phyloP scores from a whole-genome alignment of 2,329 filamentous ascomycete species.

The Fusarium sambucinum region DNA sequence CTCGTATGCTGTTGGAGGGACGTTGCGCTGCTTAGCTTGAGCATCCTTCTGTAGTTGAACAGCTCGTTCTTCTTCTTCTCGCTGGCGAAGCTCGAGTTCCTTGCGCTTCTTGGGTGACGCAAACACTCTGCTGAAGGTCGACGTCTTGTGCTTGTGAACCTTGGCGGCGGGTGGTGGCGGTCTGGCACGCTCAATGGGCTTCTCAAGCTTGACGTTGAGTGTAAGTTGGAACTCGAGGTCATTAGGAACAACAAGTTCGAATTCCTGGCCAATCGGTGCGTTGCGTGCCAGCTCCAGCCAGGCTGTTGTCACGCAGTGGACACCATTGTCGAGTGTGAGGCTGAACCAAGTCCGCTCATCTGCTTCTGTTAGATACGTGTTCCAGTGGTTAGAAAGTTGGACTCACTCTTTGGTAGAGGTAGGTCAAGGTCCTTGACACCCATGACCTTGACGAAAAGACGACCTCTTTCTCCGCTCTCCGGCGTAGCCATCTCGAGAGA shows the following conservation, averaged over 20 bases:
- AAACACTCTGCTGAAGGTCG: slow-evolving; percentile 91
- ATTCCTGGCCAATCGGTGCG: slow-evolving; percentile 96
- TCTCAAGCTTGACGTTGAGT: slow-evolving; percentile 92
- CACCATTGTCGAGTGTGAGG: slow-evolving; percentile 95
- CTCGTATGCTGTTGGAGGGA: slow-evolving; percentile 83
- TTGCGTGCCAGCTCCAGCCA: slow-evolving; percentile 93
- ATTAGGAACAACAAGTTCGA: slow-evolving; percentile 95
- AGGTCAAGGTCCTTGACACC: slow-evolving; percentile 96
- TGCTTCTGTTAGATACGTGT: slow-evolving; percentile 55
- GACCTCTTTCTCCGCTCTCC: slow-evolving; percentile 86
- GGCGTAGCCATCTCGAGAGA: slow-evolving; percentile 69
- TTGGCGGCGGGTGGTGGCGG: slow-evolving; percentile 71
- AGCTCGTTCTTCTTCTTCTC: slow-evolving; percentile 82
- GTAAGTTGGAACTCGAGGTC: slow-evolving; percentile 99
- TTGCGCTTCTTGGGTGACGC: slow-evolving; percentile 97
- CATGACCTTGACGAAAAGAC: slow-evolving; percentile 98
- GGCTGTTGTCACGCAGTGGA: slow-evolving; percentile 96
- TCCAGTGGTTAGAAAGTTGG: neutral
- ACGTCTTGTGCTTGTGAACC: slow-evolving; percentile 79
- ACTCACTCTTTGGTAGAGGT: slow-evolving; percentile 87
- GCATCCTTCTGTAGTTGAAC: slow-evolving; percentile 74
- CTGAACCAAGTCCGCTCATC: slow-evolving; percentile 95
- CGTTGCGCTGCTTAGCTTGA: slow-evolving; percentile 70
- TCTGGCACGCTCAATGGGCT: slow-evolving; percentile 71
- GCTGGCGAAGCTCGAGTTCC: slow-evolving; percentile 87